Base-by-base conservation (phyloP, 306 rosid species). In the Castanea mollissima region DNA sequence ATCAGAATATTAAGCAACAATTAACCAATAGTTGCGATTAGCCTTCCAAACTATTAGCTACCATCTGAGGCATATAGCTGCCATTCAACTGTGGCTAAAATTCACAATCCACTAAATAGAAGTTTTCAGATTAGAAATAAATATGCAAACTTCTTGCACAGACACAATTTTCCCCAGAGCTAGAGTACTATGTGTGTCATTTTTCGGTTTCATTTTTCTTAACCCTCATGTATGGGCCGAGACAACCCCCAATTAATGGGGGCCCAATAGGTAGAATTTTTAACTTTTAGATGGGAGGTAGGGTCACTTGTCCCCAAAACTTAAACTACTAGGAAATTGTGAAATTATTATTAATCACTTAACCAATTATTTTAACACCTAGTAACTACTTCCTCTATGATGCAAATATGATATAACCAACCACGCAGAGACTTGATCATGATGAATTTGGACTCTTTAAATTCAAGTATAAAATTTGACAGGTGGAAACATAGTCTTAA, bases 1-100 rank as follows among this genome's bases (percentile, higher is more conserved):
- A 71, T 67, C 80, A 54, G 67, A 49, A 79, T 29, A 76, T 75
- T 58, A 51, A 67, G 79, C 65, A 81, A 59, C 65, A 75, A 74
- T 64, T 80, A 78, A 79, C 55, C 80, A 81, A 29, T 32, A 70
- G 46, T 46, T 16, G 14, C 32, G 27, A 73, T 49, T 12, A 83
- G 31, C 78, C 76, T 70, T 16, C 60, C 46, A 67, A 70, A 51
- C 49, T 49, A 62, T 72, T 68, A 74, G 75, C 70, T 54, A 34
- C 27, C 21, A 18, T 27, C 52, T 46, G 34, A 63, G 63, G 55
- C 35, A 84, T 69, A 75, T 55, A 75, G 20, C 74, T 55, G 71
- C 68, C 8, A 54, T 41, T 62, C 21, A 65, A 32, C 41, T 71
- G 18, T 32, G 55, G 58, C 69, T 38, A n/a, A 54, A 29, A 41